Percentiles rank a stretch among this genome's conserved stretches.
These are phyloP conservation scores for Coix lacrymajobi DNA, from an alignment of 176 grass and related monocot genomes.

Conservation along the genomic window DNA sequence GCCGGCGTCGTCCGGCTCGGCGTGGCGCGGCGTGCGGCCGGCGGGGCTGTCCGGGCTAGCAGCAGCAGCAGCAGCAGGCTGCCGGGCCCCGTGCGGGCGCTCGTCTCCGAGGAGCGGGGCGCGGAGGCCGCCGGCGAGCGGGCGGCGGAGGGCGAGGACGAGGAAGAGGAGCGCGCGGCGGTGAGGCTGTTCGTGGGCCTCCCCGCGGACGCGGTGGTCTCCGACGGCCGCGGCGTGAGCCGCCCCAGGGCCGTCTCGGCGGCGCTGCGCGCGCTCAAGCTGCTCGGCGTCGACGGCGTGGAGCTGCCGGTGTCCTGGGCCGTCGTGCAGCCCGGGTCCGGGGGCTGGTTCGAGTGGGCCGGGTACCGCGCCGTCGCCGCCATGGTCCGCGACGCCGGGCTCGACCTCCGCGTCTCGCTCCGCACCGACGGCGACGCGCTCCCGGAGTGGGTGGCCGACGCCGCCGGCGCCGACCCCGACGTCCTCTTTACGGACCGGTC, in stretches of 20 bases:
- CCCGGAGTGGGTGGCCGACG: constrained; percentile 45
- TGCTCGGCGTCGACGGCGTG: constrained; percentile 65
- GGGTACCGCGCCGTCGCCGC: constrained; percentile 50
- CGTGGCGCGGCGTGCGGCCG: background rate
- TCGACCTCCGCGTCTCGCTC: constrained; percentile 68
- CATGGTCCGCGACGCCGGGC: constrained; percentile 65
- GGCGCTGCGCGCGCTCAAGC: constrained; percentile 63
- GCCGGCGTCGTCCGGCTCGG: background rate
- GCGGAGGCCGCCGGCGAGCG: background rate
- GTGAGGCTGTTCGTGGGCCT: constrained; percentile 69
- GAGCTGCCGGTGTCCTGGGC: constrained; percentile 84
- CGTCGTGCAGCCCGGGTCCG: constrained; percentile 42
- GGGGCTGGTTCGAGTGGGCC: constrained; percentile 51
- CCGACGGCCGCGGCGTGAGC: constrained; percentile 34
- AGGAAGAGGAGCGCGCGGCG: constrained; percentile 32
- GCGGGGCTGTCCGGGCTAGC: background rate
- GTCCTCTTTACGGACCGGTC: constrained; percentile 61
- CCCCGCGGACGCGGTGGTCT: constrained; percentile 53
- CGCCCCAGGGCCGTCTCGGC: constrained; percentile 44
- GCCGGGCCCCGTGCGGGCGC: background rate
- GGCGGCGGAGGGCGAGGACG: background rate
- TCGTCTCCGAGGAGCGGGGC: background rate
- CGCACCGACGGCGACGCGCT: constrained; percentile 48
- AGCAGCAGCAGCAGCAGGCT: background rate
- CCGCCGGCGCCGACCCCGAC: constrained; percentile 41